Percentiles rank a stretch among this genome's conserved stretches.
Conservation (phyloP, 2,329 filamentous ascomycete species). For the Fonsecaea pugnacius region DNA sequence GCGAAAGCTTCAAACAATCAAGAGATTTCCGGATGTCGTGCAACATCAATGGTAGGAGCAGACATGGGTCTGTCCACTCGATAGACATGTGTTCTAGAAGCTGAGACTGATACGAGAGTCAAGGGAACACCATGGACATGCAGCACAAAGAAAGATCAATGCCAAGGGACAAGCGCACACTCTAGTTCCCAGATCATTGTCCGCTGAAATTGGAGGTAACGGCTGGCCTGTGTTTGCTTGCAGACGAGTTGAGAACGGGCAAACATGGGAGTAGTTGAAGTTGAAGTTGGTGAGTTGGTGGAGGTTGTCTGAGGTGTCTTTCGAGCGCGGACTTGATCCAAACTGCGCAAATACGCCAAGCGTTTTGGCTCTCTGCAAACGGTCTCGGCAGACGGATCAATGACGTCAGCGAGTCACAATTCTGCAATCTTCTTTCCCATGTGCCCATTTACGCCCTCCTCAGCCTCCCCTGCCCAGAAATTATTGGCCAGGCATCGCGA, state of each 20-base stretch:
- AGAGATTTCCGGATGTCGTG: not conserved
- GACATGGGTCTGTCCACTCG: not conserved
- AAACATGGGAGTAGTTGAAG: not conserved
- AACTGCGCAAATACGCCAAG: conserved; percentile 5
- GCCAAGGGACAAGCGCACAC: not conserved
- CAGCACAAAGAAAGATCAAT: conserved; percentile 6
- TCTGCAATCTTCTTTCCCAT: conserved; percentile 1
- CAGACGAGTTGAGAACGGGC: conserved; percentile 3
- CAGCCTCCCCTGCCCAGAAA: not conserved
- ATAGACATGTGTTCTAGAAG: not conserved
- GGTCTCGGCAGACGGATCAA: not conserved
- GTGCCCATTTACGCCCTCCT: not conserved
- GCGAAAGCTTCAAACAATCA: not conserved
- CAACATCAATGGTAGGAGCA: not conserved
- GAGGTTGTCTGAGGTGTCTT: no score
- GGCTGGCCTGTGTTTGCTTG: not conserved
- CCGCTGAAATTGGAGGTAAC: not conserved
- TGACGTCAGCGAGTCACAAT: not conserved
- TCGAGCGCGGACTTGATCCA: not conserved
- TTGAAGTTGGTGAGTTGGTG: not conserved
- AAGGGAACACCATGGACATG: not conserved
- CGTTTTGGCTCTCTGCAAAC: not conserved
- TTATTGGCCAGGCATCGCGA: conserved; percentile 58
- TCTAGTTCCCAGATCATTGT: not conserved
- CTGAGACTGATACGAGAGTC: not conserved